These are phyloP conservation scores for Chlorella sp. DNA, from an alignment of 139 green algal species.

Conservation along the genomic window DNA sequence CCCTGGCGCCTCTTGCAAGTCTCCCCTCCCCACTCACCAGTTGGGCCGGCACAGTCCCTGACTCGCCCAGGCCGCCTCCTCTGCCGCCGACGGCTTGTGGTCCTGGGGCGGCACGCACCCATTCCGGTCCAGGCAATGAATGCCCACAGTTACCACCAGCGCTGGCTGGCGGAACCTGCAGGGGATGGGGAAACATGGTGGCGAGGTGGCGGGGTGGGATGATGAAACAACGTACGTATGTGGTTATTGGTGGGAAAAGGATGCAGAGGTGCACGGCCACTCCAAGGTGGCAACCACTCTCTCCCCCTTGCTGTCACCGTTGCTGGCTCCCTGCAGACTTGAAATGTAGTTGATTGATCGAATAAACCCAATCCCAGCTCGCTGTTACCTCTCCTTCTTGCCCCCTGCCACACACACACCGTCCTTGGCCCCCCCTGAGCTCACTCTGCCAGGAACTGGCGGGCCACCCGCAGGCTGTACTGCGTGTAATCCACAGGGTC, in stretches of 20 bases:
- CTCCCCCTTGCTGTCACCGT: too few relatives aligned
- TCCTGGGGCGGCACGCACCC: constrained; percentile 23
- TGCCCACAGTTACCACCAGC: background rate
- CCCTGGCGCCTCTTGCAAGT: too few relatives aligned
- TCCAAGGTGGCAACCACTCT: background rate
- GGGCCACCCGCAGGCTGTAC: constrained; percentile 8
- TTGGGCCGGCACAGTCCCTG: background rate
- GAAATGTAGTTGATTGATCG: too few relatives aligned
- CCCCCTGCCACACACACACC: background rate
- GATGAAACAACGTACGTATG: too few relatives aligned
- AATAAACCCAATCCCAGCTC: too few relatives aligned
- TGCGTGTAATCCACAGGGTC: constrained; percentile 20
- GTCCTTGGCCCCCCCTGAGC: background rate
- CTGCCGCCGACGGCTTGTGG: background rate
- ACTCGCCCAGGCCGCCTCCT: background rate
- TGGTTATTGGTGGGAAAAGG: too few relatives aligned
- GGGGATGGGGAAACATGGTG: background rate
- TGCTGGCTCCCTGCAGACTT: too few relatives aligned
- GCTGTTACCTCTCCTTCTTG: background rate
- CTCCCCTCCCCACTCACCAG: background rate
- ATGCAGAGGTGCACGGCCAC: background rate
- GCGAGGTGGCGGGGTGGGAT: background rate
- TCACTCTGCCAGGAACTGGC: constrained; percentile 14
- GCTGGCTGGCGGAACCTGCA: constrained; percentile 13
- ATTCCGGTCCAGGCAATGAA: constrained; percentile 17